These are phyloP conservation scores for Leucogyrophana mollusca DNA, from an alignment of 768 basidiomycete species.

Conservation along the genomic window DNA sequence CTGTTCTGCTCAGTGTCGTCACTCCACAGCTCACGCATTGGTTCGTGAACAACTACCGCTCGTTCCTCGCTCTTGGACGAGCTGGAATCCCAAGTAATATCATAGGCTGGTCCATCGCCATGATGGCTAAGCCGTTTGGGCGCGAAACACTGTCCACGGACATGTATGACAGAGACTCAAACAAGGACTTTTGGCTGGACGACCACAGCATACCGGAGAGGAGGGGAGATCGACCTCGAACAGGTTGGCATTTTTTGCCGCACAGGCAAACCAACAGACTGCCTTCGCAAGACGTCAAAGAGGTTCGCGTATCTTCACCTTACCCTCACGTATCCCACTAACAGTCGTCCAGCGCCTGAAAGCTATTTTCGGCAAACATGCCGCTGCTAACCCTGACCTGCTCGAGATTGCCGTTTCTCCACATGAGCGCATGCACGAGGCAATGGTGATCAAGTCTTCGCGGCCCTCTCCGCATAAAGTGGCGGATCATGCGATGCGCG, in stretches of 20 bases:
- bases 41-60: slow-evolving; percentile 7
- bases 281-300: slow-evolving; percentile 11
- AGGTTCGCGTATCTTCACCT: slow-evolving; percentile 7
- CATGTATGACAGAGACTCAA: slow-evolving; percentile 2
- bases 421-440: slow-evolving; percentile 15
- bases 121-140: slow-evolving; percentile 31
- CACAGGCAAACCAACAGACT: slow-evolving; percentile 20
- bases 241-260: slow-evolving; percentile 24
- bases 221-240: slow-evolving; percentile 15
- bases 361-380: slow-evolving; percentile 10
- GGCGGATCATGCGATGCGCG: slow-evolving; percentile 13
- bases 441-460: slow-evolving; percentile 15
- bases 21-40: background rate
- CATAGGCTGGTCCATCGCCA: slow-evolving; percentile 7
- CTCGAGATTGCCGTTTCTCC: slow-evolving; percentile 17
- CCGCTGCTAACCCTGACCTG: slow-evolving; percentile 13
- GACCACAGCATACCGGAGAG: slow-evolving; percentile 11
- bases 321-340: too few relatives aligned
- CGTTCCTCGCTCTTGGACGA: slow-evolving; percentile 4
- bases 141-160: slow-evolving; percentile 24
- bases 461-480: slow-evolving; percentile 16
- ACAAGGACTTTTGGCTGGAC: slow-evolving; percentile 15
- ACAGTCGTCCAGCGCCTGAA: background rate
- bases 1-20: background rate
- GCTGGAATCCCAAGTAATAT: slow-evolving; percentile 9